Percentiles rank a stretch among this genome's conserved stretches.
Evolutionary conservation across 2,329 filamentous ascomycete species (phyloP).

Genomic region (Talaromyces islandicus): DNA sequence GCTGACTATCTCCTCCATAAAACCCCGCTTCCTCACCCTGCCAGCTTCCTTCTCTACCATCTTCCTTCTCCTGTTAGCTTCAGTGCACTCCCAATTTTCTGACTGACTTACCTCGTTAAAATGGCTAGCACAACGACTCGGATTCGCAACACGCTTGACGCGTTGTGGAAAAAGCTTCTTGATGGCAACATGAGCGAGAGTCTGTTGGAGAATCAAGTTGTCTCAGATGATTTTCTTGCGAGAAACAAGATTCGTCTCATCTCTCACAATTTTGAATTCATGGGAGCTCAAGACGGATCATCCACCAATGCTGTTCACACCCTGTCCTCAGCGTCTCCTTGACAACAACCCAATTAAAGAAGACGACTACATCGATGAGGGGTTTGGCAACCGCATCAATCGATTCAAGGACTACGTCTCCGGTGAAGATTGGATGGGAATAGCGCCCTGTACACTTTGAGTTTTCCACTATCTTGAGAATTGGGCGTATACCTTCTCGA

Average conservation of each 20-base stretch:
- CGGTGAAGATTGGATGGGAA: not conserved
- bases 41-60: too few species aligned
- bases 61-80: too few species aligned
- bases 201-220: not conserved
- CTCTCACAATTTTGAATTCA: not conserved
- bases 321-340: not conserved
- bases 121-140: not conserved
- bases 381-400: not conserved
- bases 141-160: not conserved
- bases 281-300: not conserved
- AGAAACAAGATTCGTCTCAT: not conserved
- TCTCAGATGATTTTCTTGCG: not conserved
- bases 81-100: too few species aligned
- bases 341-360: not conserved
- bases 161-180: not conserved
- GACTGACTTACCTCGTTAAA: not conserved
- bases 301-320: not conserved
- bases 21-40: too few species aligned
- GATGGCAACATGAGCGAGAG: not conserved
- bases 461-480: not conserved
- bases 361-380: not conserved
- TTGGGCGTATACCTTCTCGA: not conserved
- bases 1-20: too few species aligned
- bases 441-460: not conserved
- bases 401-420: not conserved